phyloP scores from a whole-genome alignment of 805 yeast genomes.

The Pichia thaimueangensis region DNA sequence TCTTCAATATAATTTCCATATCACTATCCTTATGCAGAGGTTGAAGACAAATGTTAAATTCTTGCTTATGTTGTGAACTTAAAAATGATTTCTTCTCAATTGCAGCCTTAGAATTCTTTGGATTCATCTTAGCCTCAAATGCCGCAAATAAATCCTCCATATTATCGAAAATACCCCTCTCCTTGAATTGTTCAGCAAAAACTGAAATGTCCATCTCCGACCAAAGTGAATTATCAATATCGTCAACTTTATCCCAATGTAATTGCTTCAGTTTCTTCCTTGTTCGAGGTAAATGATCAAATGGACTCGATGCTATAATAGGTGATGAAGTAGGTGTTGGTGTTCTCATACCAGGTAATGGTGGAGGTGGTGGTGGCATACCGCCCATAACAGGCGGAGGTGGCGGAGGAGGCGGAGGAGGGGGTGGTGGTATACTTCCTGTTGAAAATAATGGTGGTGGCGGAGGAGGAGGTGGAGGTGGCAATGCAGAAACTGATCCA shows the following conservation, averaged over 20 bases:
- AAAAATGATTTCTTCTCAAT: conserved; percentile 59
- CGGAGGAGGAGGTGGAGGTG: conserved; percentile 11
- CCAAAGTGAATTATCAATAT: conserved; percentile 86
- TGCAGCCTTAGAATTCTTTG: conserved; percentile 37
- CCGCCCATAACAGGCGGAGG: conserved; percentile 26
- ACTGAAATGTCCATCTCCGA: conserved; percentile 52
- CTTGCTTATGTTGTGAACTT: conserved; percentile 84
- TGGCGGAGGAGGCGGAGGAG: conserved; percentile 29
- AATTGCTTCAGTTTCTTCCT: conserved; percentile 79
- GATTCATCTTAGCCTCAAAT: conserved; percentile 52
- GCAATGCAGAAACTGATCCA: conserved; percentile 16
- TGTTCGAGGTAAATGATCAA: conserved; percentile 58
- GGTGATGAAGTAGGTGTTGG: conserved; percentile 17
- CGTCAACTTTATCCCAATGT: conserved; percentile 94
- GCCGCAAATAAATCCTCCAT: conserved; percentile 87
- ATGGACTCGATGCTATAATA: conserved; percentile 27
- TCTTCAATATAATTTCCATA: conserved; percentile 58
- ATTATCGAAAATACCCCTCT: conserved; percentile 75
- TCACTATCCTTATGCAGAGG: conserved; percentile 58
- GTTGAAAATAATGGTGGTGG: conserved; percentile 25
- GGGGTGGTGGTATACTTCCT: conserved; percentile 18
- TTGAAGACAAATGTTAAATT: conserved; percentile 90
- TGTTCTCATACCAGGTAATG: conserved; percentile 18
- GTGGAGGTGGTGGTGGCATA: conserved; percentile 26
- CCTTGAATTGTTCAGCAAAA: conserved; percentile 56